phyloP scores from a whole-genome alignment of 345 rosid genomes.

The Eucalyptus coolabah region DNA sequence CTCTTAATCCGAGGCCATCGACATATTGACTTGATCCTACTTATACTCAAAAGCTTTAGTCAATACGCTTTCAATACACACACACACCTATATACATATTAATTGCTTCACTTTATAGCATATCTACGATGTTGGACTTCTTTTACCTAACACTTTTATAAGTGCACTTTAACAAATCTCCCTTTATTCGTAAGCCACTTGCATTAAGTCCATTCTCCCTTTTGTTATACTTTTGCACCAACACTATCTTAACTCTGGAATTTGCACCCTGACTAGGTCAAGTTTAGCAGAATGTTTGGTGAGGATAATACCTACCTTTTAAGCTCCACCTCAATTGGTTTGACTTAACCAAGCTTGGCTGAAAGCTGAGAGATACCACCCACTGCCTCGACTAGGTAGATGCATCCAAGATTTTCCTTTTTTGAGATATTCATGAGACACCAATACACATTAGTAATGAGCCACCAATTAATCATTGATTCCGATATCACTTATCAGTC shows the following conservation, averaged over 20 bases:
- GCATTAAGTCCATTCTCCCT: not conserved
- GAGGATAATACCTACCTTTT: not conserved
- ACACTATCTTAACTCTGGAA: not conserved
- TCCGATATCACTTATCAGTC: rapidly evolving
- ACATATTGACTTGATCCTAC: not conserved
- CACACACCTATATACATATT: not conserved
- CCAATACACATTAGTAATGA: not conserved
- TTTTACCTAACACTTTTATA: not conserved
- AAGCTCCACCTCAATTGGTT: not conserved
- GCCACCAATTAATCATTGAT: not conserved
- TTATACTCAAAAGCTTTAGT: not conserved
- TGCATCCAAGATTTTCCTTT: not conserved
- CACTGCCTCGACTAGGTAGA: not conserved
- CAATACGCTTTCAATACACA: not conserved
- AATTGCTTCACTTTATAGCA: not conserved
- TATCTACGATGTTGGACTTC: not conserved
- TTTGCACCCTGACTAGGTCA: not conserved
- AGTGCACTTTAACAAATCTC: not conserved
- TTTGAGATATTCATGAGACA: not conserved
- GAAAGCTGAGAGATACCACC: not conserved
- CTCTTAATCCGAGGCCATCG: not conserved
- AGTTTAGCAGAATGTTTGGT: not conserved
- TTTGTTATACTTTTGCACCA: not conserved
- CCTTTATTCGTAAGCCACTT: not conserved
- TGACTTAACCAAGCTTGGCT: not conserved